Conservation (phyloP, 768 basidiomycete genomes). For the Amanita fuliginea region DNA sequence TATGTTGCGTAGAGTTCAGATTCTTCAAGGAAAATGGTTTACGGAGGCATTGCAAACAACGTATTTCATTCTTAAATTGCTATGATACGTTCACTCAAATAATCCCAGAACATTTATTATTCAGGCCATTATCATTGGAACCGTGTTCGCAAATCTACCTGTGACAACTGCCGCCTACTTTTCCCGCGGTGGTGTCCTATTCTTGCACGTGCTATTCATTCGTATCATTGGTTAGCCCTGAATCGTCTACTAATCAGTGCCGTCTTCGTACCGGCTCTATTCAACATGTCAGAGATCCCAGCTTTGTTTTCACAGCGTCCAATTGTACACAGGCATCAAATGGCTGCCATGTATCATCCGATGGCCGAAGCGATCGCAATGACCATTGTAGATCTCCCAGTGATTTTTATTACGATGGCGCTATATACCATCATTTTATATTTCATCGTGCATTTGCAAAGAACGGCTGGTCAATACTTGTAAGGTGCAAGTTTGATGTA, state of each 20-base stretch:
- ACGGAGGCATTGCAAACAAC: slow-evolving; percentile 18
- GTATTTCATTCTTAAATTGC: slow-evolving; percentile 18
- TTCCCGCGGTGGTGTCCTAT: slow-evolving; percentile 62
- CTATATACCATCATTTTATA: slow-evolving; percentile 44
- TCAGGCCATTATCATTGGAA: slow-evolving; percentile 37
- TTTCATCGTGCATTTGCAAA: slow-evolving; percentile 50
- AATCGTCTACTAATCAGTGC: slow-evolving; percentile 24
- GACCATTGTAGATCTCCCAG: slow-evolving; percentile 52
- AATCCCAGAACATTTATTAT: slow-evolving; percentile 26
- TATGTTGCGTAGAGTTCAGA: slow-evolving; percentile 29
- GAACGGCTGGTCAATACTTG: slow-evolving; percentile 53
- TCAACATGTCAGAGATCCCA: slow-evolving; percentile 57
- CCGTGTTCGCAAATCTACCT: slow-evolving; percentile 46
- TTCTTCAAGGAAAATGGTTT: slow-evolving; percentile 24
- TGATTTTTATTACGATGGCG: slow-evolving; percentile 34
- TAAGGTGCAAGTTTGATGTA: slow-evolving; percentile 20
- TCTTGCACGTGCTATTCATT: slow-evolving; percentile 37
- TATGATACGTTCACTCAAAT: slow-evolving; percentile 8
- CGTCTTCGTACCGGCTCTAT: slow-evolving; percentile 47
- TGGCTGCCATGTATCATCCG: slow-evolving; percentile 47
- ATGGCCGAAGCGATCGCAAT: slow-evolving; percentile 34
- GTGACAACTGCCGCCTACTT: slow-evolving; percentile 49
- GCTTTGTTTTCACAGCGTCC: slow-evolving; percentile 51
- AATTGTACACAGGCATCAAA: slow-evolving; percentile 44
- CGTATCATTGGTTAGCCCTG: background rate